These are phyloP conservation scores for Phoma sp. DNA, from an alignment of 2,329 filamentous ascomycete genomes.

Conservation along the genomic window DNA sequence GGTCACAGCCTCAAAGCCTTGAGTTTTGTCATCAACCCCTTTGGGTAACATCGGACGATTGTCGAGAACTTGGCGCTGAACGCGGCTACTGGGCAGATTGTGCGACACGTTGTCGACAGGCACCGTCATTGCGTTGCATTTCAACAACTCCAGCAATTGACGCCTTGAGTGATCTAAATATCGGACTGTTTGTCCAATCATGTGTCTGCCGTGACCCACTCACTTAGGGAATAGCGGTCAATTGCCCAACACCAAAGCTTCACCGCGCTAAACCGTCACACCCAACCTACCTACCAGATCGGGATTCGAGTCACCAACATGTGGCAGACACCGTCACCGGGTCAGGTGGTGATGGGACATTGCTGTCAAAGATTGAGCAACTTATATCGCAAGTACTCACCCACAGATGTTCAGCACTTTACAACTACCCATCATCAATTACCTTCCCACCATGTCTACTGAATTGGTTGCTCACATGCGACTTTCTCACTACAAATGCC, in stretches of 20 bases:
- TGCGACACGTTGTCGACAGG: too few species aligned
- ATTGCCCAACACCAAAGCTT: constrained; percentile 17
- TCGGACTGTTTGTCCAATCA: constrained; percentile 14
- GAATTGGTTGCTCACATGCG: constrained; percentile 18
- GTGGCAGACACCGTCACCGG: constrained; percentile 4
- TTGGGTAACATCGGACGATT: too few species aligned
- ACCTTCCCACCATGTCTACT: constrained; percentile 8
- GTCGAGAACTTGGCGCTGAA: too few species aligned
- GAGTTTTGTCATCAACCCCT: constrained; percentile 3
- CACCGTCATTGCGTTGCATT: neutral
- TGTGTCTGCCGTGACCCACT: constrained; percentile 9
- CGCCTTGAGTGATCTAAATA: too few species aligned
- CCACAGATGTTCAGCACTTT: neutral
- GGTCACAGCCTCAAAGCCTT: constrained; percentile 1
- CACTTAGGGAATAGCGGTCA: constrained; percentile 15
- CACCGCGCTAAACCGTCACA: constrained; percentile 11
- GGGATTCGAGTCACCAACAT: constrained; percentile 7
- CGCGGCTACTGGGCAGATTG: too few species aligned
- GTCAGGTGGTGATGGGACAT: neutral
- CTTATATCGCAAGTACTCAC: constrained; percentile 7
- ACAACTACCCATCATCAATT: constrained; percentile 1
- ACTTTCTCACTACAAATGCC: constrained; percentile 14
- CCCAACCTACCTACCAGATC: constrained; percentile 8
- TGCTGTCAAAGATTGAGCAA: neutral
- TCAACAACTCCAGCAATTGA: constrained; percentile 9